A percentile compares a stretch with the other conserved stretches of the same genome.
phyloP scores from a whole-genome alignment of 306 rosid species.

The Prunus salicina region DNA sequence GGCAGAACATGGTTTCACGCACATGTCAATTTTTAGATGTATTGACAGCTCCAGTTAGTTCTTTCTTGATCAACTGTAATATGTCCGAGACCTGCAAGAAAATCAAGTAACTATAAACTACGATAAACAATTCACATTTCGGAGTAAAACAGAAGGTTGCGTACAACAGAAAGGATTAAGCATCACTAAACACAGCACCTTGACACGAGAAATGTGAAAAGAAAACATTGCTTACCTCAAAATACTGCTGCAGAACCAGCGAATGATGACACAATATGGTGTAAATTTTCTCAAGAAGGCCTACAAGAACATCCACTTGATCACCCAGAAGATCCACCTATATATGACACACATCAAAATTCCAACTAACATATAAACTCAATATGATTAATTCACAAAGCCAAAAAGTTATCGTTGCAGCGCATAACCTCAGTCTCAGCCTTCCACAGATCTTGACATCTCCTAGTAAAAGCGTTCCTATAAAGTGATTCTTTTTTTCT shows the following conservation, averaged over 20 bases:
- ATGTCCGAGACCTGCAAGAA: constrained; percentile 49
- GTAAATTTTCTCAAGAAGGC: constrained; percentile 64
- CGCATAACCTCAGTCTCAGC: constrained; percentile 73
- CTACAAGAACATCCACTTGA: constrained; percentile 72
- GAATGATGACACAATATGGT: constrained; percentile 45
- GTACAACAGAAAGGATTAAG: neutral
- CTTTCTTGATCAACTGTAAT: constrained; percentile 47
- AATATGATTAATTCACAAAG: neutral
- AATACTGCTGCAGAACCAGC: constrained; percentile 57
- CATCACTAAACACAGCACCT: neutral
- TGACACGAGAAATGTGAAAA: neutral
- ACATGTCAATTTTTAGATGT: neutral
- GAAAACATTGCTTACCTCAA: constrained; percentile 41
- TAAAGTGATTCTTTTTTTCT: constrained; percentile 49
- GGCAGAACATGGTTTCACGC: neutral
- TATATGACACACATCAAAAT: neutral
- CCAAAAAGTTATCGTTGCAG: neutral
- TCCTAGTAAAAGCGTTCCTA: constrained; percentile 56
- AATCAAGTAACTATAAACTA: neutral
- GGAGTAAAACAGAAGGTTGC: neutral
- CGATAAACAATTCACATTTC: neutral
- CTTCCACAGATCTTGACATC: constrained; percentile 74
- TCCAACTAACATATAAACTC: neutral
- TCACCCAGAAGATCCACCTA: constrained; percentile 95
- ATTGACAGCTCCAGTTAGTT: constrained; percentile 28